Evolutionary conservation across 352 stramenopile genomes (phyloP), one percentile per base, ranked within the genome.

Genomic region (Pythium chondricola): DNA sequence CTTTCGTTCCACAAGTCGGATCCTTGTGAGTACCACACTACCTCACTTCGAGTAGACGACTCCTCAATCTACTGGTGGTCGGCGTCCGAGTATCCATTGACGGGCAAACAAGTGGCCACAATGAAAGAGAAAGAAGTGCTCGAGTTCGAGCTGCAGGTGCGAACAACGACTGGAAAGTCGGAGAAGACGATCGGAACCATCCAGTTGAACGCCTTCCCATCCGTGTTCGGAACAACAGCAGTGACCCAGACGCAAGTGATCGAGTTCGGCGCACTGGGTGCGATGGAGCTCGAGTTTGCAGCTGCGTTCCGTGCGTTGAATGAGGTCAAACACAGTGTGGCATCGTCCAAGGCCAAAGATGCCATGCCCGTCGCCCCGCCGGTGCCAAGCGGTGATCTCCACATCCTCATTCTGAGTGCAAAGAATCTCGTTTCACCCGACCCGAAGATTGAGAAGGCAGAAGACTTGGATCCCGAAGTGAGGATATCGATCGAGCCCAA

Each of bases 401-500:
- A 82, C 38, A 21, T 82, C 6, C 42, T 82, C 1, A 56, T 82
- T 2, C 27, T 71, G 9, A 47, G 69, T 17, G 67, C 67, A 13
- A 55, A 67, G 29, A 43, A 61, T 11, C 48, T 82, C n/a, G 50
- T 78, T 22, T 52, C 67, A 9, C 67, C 67, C 2, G 45, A 54
- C 22, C 29, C 56, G 3, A 58, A 56, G 16, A 44, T 56, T 0
- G 63, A 73, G 29, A 60, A 48, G 32, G 33, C 52, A 2, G 53
- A 60, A 13, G 67, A 78, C 6, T 40, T 82, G n/a, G 70, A 82
- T 18, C 67, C 67, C 1, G 70, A 82, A 58, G 70, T 82, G 6
- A 67, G 70, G 0, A 21, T 82, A 6, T 56, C 56, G 2, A 60
- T 79, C 14, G 70, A 83, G 33, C 71, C 71, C 2, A 72, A 73